Evolutionary conservation across 75 land plant genomes (phyloP), one percentile per base, ranked within the genome.

Genomic region (Picea sitchensis): DNA sequence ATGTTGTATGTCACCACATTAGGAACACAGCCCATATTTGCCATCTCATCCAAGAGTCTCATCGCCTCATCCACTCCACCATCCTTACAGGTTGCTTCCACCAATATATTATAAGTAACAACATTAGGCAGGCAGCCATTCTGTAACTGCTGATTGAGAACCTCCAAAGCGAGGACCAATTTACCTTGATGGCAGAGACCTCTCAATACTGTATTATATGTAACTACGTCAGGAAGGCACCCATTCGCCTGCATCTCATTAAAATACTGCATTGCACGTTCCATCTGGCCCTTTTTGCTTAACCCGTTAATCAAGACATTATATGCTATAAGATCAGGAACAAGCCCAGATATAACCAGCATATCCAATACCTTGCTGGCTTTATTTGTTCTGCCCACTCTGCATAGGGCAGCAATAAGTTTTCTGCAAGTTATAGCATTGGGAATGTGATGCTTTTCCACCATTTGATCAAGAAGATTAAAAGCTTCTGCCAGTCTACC

Each of bases 311-410:
- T 91, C 17, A 96, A 78, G 2, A 86, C 89, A 65, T 92, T 89
- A 73, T 90, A 96, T 14, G 96, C 93, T 6, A 94, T 84, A 64
- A 84, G 84, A 51, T 85, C 88, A 47, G 91, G 89, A 30, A 83
- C 78, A 26, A 86, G 78, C 14, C 93, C 91, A 58, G 65, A 58
- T 32, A 78, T 84, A 14, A 82, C 76, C 96, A 96, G 94, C 65
- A 81, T 86, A 61, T 86, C 31, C 51, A 94, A 89, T 23, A 89
- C 71, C 64, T 80, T 67, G 80, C 91, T 88, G 44, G 94, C 96
- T 75, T 78, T 84, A 26, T 88, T 78, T 60, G 77, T 78, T 0
- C 83, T 73, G 64, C 87, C 86, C 23, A 78, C 78, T 59, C 72
- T 80, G 59, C 90, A 90, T 44, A 85, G 79, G 0, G 87, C 87